Base-by-base conservation (phyloP, 1,284 basidiomycete genomes). In the Cryptococcus sp. region DNA sequence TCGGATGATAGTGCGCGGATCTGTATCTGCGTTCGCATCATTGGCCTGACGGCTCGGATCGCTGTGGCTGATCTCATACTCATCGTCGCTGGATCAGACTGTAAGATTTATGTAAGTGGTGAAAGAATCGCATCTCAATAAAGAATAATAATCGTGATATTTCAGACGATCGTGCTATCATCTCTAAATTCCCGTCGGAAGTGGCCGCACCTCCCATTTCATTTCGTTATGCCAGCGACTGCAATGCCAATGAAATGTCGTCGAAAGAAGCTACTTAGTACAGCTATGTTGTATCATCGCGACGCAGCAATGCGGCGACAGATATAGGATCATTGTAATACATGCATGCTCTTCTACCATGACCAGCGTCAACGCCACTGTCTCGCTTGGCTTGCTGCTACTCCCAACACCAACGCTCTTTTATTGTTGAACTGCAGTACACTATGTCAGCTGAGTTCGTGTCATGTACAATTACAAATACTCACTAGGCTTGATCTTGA, bases 401-500 rank as follows among this genome's bases (percentile, higher is more conserved):
- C 11, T 8, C 41, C n/a, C n/a, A 44, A 5, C 40, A 13, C 40
- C 40, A 20, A 44, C 41, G 29, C 29, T 13, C 19, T 16, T 47
- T 58, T 52, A 61, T 52, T 52, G 50, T 61, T 61, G 59, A 37
- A 61, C 59, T 61, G 20, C 5, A 25, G 4, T 25, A 37, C 10
- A 37, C 13, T 19, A 26, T 3, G 50, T 60, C 39, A 60, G 58
- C 46, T 41, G 10, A 13, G 3, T 22, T 11, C 34, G 11, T 49
- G 15, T 25, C 11, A 10, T 23, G 34, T 7, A 15, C 11, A 38
- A 15, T 38, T 16, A 23, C 29, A 44, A 20, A 26, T 17, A 46
- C 78, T 70, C 61, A 80, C 78, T 96, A 19, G 95, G 95, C 84
- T 99, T 98, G 84, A 99, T 98, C 82, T 98, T 98, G 87, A 98